Conservation (phyloP, 1,284 basidiomycete species). For the Pterulicium gracile region DNA sequence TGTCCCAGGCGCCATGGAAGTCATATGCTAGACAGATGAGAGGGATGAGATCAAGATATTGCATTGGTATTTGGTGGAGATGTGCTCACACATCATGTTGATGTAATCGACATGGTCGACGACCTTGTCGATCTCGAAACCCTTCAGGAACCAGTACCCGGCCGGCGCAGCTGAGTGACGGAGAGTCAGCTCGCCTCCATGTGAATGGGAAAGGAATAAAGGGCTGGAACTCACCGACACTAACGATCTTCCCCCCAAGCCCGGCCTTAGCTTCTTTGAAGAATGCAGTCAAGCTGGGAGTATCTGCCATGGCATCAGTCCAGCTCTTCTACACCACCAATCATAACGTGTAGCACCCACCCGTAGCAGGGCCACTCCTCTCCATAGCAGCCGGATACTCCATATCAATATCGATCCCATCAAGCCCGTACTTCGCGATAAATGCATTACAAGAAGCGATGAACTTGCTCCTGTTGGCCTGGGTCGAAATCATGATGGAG, state of each 20-base stretch:
- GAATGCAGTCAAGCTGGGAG: constrained; percentile 14
- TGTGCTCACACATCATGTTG: constrained; percentile 17
- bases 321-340: not conserved
- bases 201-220: not conserved
- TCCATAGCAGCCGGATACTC: constrained; percentile 14
- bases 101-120: constrained; percentile 11
- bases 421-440: constrained; percentile 4
- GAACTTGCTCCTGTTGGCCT: constrained; percentile 8
- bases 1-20: constrained; percentile 17
- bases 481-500: constrained; percentile 8
- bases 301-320: too few species aligned
- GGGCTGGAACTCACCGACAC: constrained; percentile 9
- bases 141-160: constrained; percentile 17
- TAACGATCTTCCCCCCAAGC: constrained; percentile 9
- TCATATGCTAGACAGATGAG: constrained; percentile 11
- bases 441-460: constrained; percentile 8
- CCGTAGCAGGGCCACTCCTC: constrained; percentile 10
- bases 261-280: constrained; percentile 12
- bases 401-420: constrained; percentile 9
- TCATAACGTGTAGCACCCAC: not conserved
- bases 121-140: constrained; percentile 18
- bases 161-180: constrained; percentile 13
- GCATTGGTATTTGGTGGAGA: not conserved
- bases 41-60: not conserved
- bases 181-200: not conserved